A percentile compares a stretch with the other conserved stretches of the same genome.
phyloP scores from a whole-genome alignment of 1,139 yeast genomes.

The Protomyces arabidopsidicola region DNA sequence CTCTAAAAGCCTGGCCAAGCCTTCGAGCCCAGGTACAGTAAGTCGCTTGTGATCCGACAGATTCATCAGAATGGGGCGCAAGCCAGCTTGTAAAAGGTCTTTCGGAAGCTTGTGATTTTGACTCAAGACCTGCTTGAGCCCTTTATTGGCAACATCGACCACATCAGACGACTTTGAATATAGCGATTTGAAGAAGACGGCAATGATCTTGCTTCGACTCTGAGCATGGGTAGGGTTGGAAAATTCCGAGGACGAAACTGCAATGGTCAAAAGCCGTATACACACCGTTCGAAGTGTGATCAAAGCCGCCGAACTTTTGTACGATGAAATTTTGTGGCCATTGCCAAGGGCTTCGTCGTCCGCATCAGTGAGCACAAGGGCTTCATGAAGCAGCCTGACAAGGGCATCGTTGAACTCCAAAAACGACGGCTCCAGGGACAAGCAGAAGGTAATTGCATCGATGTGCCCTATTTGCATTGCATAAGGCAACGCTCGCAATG shows the following conservation, averaged over 20 bases:
- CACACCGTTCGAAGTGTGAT: constrained; percentile 85
- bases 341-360: constrained; percentile 93
- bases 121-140: constrained; percentile 74
- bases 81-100: constrained; percentile 85
- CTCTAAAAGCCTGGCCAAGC: constrained; percentile 80
- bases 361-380: constrained; percentile 91
- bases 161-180: constrained; percentile 81
- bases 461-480: constrained; percentile 98
- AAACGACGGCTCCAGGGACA: constrained; percentile 74
- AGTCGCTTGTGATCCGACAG: constrained; percentile 86
- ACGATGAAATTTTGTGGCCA: constrained; percentile 77
- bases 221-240: constrained; percentile 59
- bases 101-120: constrained; percentile 88
- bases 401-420: constrained; percentile 84
- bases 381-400: constrained; percentile 77
- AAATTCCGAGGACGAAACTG: constrained; percentile 75
- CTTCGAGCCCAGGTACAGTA: constrained; percentile 85
- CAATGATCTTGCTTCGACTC: constrained; percentile 76
- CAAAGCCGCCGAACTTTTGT: constrained; percentile 80
- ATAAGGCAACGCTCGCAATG: constrained; percentile 91
- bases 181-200: constrained; percentile 90
- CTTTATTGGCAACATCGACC: constrained; percentile 88
- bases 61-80: constrained; percentile 92
- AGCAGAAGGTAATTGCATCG: constrained; percentile 89
- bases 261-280: constrained; percentile 73